phyloP scores from a whole-genome alignment of 495 filamentous ascomycete species.

The Penicillium nucicola region DNA sequence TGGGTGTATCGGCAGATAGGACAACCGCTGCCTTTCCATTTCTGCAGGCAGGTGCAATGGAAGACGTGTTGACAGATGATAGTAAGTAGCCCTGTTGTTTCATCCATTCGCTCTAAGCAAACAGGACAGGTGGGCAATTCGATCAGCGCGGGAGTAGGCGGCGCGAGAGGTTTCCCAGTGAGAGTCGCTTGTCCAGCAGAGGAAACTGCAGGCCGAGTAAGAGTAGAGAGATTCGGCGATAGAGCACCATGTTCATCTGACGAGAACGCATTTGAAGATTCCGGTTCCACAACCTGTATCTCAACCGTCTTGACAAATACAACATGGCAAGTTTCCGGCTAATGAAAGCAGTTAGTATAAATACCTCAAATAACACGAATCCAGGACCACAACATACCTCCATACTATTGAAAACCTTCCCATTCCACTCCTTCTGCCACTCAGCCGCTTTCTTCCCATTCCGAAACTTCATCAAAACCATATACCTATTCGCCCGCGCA shows the following conservation, averaged over 20 bases:
- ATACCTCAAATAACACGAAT: constrained; percentile 1
- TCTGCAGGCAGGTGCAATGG: constrained; percentile 93
- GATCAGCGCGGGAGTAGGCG: constrained; percentile 83
- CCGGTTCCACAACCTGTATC: constrained; percentile 45
- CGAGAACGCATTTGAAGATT: constrained; percentile 12
- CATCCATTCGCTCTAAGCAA: constrained; percentile 97
- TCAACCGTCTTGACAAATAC: constrained; percentile 91
- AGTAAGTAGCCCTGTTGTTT: constrained; percentile 89
- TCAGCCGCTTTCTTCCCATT: constrained; percentile 66
- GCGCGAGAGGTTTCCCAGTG: constrained; percentile 78
- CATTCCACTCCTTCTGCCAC: constrained; percentile 89
- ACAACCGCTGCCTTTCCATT: constrained; percentile 92
- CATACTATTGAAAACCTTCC: constrained; percentile 90
- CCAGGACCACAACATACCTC: constrained; percentile 58
- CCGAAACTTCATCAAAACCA: constrained; percentile 96
- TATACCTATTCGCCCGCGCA: constrained; percentile 81
- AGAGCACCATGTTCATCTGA: constrained; percentile 29
- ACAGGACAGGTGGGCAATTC: constrained; percentile 96
- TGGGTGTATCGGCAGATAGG: constrained; percentile 92
- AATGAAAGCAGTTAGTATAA: constrained; percentile 17
- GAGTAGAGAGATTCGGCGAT: constrained; percentile 42
- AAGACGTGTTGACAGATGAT: constrained; percentile 98
- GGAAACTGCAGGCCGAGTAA: constrained; percentile 35
- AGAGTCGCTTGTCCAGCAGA: constrained; percentile 49
- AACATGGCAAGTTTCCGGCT: constrained; percentile 96